Evolutionary conservation across 768 basidiomycete species (phyloP).

Genomic region (Kwoniella mangroviensis): DNA sequence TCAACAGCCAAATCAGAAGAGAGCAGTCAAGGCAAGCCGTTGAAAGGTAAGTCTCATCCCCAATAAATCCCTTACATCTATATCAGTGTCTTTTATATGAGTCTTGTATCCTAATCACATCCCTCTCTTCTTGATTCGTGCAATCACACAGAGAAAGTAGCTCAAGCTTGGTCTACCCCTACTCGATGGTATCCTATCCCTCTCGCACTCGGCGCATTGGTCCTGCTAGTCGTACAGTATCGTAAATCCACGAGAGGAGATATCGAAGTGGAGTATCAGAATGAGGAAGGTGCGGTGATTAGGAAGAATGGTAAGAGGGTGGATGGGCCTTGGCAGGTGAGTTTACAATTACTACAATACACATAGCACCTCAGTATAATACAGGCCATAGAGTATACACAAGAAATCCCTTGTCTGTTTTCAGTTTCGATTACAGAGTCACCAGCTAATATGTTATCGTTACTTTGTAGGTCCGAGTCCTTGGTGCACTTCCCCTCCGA

Average conservation of each 20-base stretch:
- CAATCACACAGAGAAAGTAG: conserved; percentile 23
- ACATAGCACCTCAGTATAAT: background rate
- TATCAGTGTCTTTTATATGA: no score
- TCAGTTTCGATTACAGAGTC: no score
- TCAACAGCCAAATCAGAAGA: background rate
- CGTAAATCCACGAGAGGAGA: conserved; percentile 38
- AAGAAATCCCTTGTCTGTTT: no score
- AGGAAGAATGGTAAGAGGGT: conserved; percentile 58
- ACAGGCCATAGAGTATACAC: no score
- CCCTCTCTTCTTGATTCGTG: background rate
- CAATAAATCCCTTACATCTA: background rate
- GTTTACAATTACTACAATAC: conserved; percentile 34
- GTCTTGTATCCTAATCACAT: background rate
- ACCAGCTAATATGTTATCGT: background rate
- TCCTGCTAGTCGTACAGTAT: conserved; percentile 63
- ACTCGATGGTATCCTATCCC: conserved; percentile 96
- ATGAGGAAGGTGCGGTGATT: conserved; percentile 49
- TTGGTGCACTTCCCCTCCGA: conserved; percentile 90
- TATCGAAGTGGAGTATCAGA: conserved; percentile 48
- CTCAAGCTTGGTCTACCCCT: conserved; percentile 66
- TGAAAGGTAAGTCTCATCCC: conserved; percentile 18
- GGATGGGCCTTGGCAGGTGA: conserved; percentile 90
- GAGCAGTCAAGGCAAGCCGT: conserved; percentile 16
- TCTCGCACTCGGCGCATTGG: conserved; percentile 83
- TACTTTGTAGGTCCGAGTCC: conserved; percentile 75